Conservation (phyloP, 2,329 filamentous ascomycete species). For the Trichoderma sp. region DNA sequence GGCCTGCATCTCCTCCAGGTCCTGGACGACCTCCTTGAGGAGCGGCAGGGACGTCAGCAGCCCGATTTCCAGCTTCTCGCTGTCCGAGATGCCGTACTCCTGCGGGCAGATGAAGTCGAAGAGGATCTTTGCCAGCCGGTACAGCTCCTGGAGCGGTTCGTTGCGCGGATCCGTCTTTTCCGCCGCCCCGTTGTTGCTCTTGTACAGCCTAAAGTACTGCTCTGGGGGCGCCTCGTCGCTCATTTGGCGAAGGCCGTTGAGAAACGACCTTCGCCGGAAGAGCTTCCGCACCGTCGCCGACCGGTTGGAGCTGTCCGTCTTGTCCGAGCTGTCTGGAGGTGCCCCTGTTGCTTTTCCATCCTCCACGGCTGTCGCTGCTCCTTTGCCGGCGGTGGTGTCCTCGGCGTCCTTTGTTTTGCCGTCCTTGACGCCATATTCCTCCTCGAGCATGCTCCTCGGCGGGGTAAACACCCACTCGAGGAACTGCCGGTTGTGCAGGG, state of each 20-base stretch:
- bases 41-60: slow-evolving; percentile 89
- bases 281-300: slow-evolving; percentile 43
- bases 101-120: slow-evolving; percentile 99
- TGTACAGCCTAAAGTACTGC: slow-evolving; percentile 88
- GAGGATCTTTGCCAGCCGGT: slow-evolving; percentile 87
- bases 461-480: slow-evolving; percentile 97
- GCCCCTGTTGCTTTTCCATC: slow-evolving; percentile 31
- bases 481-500: slow-evolving; percentile 92
- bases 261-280: slow-evolving; percentile 60
- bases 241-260: slow-evolving; percentile 49
- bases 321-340: slow-evolving; percentile 38
- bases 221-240: slow-evolving; percentile 57
- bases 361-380: slow-evolving; percentile 27
- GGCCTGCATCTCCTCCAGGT: slow-evolving; percentile 95
- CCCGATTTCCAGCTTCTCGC: slow-evolving; percentile 97
- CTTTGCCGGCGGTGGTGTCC: slow-evolving; percentile 32
- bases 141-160: slow-evolving; percentile 86
- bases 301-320: slow-evolving; percentile 38
- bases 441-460: slow-evolving; percentile 70
- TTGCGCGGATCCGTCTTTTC: slow-evolving; percentile 81
- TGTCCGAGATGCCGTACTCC: slow-evolving; percentile 93
- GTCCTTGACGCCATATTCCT: slow-evolving; percentile 54
- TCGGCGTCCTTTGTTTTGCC: slow-evolving; percentile 42
- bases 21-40: slow-evolving; percentile 93
- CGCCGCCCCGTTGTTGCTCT: slow-evolving; percentile 60